Evolutionary conservation across 441 rosid genomes (phyloP).

Genomic region (Populus hybrid): DNA sequence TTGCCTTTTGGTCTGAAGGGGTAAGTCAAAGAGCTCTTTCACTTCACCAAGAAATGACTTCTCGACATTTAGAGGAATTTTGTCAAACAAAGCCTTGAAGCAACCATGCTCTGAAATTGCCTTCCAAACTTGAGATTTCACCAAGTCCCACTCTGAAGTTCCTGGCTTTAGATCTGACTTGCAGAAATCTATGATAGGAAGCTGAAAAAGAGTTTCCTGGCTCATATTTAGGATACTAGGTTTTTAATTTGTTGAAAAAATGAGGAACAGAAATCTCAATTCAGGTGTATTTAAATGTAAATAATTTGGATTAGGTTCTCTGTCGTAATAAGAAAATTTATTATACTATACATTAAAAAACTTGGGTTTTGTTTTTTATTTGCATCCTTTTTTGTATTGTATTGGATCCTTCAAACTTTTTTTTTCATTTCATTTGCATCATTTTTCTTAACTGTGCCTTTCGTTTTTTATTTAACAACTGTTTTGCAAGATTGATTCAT

Average conservation of each 20-base stretch:
- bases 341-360: too few species aligned
- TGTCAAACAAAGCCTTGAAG: slow-evolving; percentile 25
- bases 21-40: slow-evolving; percentile 29
- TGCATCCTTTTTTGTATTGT: too few species aligned
- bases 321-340: too few species aligned
- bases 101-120: slow-evolving; percentile 27
- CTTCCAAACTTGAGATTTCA: slow-evolving; percentile 21
- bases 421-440: too few species aligned
- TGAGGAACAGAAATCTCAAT: background rate
- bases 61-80: slow-evolving; percentile 13
- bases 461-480: too few species aligned
- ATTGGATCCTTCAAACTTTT: too few species aligned
- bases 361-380: too few species aligned
- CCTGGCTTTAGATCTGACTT: slow-evolving; percentile 4
- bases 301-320: too few species aligned
- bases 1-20: slow-evolving; percentile 22
- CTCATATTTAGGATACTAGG: background rate
- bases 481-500: too few species aligned
- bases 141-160: slow-evolving; percentile 19
- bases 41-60: slow-evolving; percentile 4
- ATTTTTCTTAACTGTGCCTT: too few species aligned
- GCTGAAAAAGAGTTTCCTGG: background rate
- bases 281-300: too few species aligned
- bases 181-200: slow-evolving; percentile 30
- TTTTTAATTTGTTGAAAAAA: background rate